Conservation (phyloP, 2,329 filamentous ascomycete genomes). For the Pseudogymnoascus sp. region DNA sequence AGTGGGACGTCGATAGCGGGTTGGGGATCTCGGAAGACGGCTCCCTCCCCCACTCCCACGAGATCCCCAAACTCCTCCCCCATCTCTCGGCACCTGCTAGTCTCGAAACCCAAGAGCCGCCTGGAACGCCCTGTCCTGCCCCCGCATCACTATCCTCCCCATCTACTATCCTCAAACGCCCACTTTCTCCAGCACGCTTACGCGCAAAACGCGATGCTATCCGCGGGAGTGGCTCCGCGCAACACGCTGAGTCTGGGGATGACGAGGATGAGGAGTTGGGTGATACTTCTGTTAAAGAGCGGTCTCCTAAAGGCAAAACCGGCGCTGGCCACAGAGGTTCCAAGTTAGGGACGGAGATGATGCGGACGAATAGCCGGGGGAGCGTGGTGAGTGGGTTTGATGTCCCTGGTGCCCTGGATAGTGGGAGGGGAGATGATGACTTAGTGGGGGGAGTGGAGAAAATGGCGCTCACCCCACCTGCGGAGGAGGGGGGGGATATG, state of each 20-base stretch:
- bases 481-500: slow-evolving; percentile 14
- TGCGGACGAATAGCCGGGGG: slow-evolving; percentile 90
- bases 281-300: slow-evolving; percentile 32
- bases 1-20: slow-evolving; percentile 65
- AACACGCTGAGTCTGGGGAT: slow-evolving; percentile 80
- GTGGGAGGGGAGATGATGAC: slow-evolving; percentile 17
- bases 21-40: slow-evolving; percentile 57
- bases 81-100: slow-evolving; percentile 57
- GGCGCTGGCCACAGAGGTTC: slow-evolving; percentile 62
- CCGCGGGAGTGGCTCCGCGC: slow-evolving; percentile 57
- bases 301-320: slow-evolving; percentile 40
- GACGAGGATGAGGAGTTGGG: slow-evolving; percentile 92
- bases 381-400: slow-evolving; percentile 45
- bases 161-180: slow-evolving; percentile 35
- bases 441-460: slow-evolving; percentile 11
- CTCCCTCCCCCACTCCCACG: neutral
- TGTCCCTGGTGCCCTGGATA: slow-evolving; percentile 18
- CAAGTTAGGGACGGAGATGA: slow-evolving; percentile 93
- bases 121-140: slow-evolving; percentile 24
- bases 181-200: slow-evolving; percentile 64
- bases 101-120: slow-evolving; percentile 35
- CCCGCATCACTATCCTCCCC: neutral
- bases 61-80: slow-evolving; percentile 46
- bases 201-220: slow-evolving; percentile 65
- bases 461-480: neutral